Conservation (phyloP, 2,329 filamentous ascomycete species). For the Arthrobotrys musiformis region DNA sequence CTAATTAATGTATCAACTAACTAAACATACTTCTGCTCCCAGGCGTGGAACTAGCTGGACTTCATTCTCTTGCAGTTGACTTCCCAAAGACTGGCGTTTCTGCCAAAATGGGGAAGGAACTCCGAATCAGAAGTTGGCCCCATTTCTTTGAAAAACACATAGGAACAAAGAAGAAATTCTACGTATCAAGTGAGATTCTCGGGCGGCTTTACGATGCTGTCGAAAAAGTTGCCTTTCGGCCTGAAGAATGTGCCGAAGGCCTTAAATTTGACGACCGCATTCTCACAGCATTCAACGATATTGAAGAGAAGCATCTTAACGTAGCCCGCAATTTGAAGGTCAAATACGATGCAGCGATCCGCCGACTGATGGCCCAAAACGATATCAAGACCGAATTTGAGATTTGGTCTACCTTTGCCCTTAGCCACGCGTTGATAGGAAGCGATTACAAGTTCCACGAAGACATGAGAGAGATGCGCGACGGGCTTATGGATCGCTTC, state of each 20-base stretch:
- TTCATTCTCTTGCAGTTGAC: conserved; percentile 93
- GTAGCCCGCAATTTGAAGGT: conserved; percentile 75
- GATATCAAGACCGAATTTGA: conserved; percentile 90
- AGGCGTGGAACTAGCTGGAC: conserved; percentile 76
- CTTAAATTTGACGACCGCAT: conserved; percentile 80
- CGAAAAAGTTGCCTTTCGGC: conserved; percentile 74
- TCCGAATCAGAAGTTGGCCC: conserved; percentile 55
- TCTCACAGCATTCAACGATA: conserved; percentile 69
- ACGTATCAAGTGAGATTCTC: conserved; percentile 67
- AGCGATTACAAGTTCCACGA: conserved; percentile 89
- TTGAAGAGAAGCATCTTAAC: conserved; percentile 69
- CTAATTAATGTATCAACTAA: conserved; percentile 7
- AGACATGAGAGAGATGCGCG: conserved; percentile 76
- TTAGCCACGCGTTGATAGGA: conserved; percentile 76
- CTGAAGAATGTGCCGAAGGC: conserved; percentile 67
- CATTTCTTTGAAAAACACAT: conserved; percentile 81
- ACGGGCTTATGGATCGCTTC: conserved; percentile 75
- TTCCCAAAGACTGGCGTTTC: conserved; percentile 89
- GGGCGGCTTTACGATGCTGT: conserved; percentile 79
- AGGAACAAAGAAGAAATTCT: conserved; percentile 62
- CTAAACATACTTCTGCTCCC: neutral
- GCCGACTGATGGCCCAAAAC: conserved; percentile 84
- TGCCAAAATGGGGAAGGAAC: conserved; percentile 71
- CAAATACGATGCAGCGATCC: conserved; percentile 80
- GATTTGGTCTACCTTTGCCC: conserved; percentile 85